Evolutionary conservation across 225 moss, liverwort and hornwort genomes (phyloP), one percentile per base, ranked within the genome.

Genomic region (Marchantia paleacea): DNA sequence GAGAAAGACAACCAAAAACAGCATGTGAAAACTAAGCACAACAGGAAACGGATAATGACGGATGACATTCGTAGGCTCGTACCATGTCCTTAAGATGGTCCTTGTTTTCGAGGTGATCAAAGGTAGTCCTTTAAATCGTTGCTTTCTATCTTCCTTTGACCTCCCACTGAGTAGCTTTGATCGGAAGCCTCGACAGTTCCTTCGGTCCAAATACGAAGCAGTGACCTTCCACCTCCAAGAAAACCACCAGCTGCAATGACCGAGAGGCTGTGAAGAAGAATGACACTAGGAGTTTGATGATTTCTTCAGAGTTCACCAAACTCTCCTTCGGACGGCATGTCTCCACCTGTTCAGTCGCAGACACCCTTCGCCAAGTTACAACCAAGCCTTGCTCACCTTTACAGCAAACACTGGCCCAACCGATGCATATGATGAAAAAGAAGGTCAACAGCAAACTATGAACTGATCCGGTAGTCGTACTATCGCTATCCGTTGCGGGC

Each of bases 281-380:
- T 64, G 49, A 12, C 29, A 29, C n/a, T n/a, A 22, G 64, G 48
- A 49, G 63, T 48, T 64, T 24, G 62, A 47, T 39, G 48, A 47
- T 19, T 20, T 47, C 49, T 12, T n/a, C 49, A 48, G 24, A 77
- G 29, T 64, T 62, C 48, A 49, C 62, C 62, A 22, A 64, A 63
- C 53, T 58, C 75, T 75, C 20, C 75, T 57, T 30, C 18, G 24
- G 31, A 25, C 4, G 63, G 24, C 64, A 63, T 78, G 64, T 78
- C 78, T 65, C 65, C 78, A 50, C 78, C 65, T 63, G n/a, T 78
- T 30, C 65, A 63, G 50, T 50, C n/a, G 65, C 64, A 65, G 50
- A 65, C 78, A 63, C 24, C 78, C 20, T 55, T 25, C 50, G 13
- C 24, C 50, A 29, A 12, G 50, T 78, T 76, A 62, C 60, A 30